Evolutionary conservation across 1,284 basidiomycete genomes (phyloP).

Genomic region (Trichosporon sp.): DNA sequence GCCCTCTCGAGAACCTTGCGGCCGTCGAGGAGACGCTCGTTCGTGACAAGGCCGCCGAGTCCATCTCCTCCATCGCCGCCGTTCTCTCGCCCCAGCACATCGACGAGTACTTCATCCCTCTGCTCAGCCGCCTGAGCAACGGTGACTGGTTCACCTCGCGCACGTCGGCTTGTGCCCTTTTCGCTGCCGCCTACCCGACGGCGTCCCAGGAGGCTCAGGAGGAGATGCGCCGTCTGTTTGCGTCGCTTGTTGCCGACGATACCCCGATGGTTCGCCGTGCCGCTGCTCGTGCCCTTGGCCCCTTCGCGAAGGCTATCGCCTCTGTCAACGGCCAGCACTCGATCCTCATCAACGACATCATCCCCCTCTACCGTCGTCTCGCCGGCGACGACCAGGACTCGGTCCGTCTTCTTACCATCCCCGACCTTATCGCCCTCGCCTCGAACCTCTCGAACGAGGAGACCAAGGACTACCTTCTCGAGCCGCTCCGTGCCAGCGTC

Average conservation of each 20-base stretch:
- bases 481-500: slow-evolving; percentile 83
- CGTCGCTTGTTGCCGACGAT: slow-evolving; percentile 84
- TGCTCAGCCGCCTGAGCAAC: slow-evolving; percentile 82
- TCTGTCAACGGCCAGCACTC: slow-evolving; percentile 68
- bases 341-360: slow-evolving; percentile 75
- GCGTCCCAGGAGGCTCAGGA: slow-evolving; percentile 76
- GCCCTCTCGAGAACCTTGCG: slow-evolving; percentile 92
- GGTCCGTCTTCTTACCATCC: slow-evolving; percentile 91
- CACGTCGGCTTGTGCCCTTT: slow-evolving; percentile 92
- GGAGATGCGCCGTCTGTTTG: slow-evolving; percentile 85
- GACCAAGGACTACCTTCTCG: slow-evolving; percentile 86
- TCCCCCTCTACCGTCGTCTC: slow-evolving; percentile 92
- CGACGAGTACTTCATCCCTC: slow-evolving; percentile 89
- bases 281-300: slow-evolving; percentile 93
- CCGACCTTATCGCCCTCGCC: slow-evolving; percentile 92
- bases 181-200: slow-evolving; percentile 85
- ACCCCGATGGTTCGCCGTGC: slow-evolving; percentile 99
- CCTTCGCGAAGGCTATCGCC: slow-evolving; percentile 68
- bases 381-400: slow-evolving; percentile 98
- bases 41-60: slow-evolving; percentile 97
- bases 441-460: slow-evolving; percentile 80
- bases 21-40: slow-evolving; percentile 98
- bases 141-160: slow-evolving; percentile 99
- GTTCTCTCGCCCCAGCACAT: slow-evolving; percentile 78
- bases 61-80: slow-evolving; percentile 86